These are phyloP conservation scores for Mortierella sp. DNA, from an alignment of 371 early-diverging fungal species.

Conservation along the genomic window DNA sequence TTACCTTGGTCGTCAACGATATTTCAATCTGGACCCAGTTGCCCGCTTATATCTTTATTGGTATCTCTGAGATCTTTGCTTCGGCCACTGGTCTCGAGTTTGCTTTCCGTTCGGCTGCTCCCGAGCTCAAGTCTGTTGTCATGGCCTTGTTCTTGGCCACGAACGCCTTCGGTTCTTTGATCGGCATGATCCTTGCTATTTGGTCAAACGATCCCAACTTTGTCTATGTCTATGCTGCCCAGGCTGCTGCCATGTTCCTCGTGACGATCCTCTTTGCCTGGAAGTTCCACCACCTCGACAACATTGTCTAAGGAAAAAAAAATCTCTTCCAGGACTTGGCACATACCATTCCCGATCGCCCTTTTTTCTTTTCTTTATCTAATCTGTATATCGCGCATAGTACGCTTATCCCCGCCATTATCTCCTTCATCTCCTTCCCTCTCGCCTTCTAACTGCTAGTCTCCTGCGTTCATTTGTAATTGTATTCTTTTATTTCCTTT, in stretches of 20 bases:
- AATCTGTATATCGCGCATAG: slow-evolving; percentile 14
- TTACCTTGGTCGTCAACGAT: slow-evolving; percentile 45
- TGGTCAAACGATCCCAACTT: slow-evolving; percentile 76
- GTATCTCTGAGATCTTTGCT: slow-evolving; percentile 77
- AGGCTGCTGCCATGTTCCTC: slow-evolving; percentile 59
- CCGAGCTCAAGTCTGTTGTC: slow-evolving; percentile 79
- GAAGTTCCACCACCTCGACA: slow-evolving; percentile 35
- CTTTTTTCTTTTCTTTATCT: slow-evolving; percentile 3
- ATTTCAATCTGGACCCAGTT: slow-evolving; percentile 75
- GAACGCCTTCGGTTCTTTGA: slow-evolving; percentile 71
- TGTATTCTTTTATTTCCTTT: neutral
- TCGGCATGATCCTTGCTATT: slow-evolving; percentile 73
- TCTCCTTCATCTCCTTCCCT: neutral
- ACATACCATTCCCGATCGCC: neutral
- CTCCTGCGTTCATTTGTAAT: too few relatives aligned
- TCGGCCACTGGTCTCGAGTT: slow-evolving; percentile 83
- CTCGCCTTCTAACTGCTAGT: too few relatives aligned
- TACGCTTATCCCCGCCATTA: neutral
- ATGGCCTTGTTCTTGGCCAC: slow-evolving; percentile 79
- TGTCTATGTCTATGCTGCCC: slow-evolving; percentile 70
- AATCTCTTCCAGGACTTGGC: neutral
- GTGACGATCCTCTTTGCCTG: slow-evolving; percentile 54
- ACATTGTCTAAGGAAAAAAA: slow-evolving; percentile 13
- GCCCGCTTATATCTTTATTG: slow-evolving; percentile 73
- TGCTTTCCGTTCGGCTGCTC: slow-evolving; percentile 81